phyloP scores from a whole-genome alignment of 192 early-diverging fungal genomes.

The Backusella sp. region DNA sequence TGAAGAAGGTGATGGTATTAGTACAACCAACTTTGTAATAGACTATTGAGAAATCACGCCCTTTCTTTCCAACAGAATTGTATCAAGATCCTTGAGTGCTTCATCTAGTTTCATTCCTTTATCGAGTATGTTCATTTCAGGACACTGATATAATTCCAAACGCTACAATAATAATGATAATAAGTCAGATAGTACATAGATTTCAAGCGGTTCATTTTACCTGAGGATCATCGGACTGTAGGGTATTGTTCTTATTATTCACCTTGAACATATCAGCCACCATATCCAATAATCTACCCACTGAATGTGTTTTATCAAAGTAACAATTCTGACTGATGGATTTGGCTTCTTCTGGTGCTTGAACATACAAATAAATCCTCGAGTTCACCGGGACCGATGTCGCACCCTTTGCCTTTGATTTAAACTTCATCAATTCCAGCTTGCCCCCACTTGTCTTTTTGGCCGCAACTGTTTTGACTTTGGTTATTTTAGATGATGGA shows the following conservation, averaged over 20 bases:
- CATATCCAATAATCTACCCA: conserved; percentile 11
- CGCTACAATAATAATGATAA: conserved; percentile 2
- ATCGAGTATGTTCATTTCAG: conserved; percentile 8
- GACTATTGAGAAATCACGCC: background rate
- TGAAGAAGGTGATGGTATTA: too few species aligned
- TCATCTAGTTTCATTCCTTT: conserved; percentile 1
- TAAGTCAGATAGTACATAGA: background rate
- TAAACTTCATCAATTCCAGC: conserved; percentile 19
- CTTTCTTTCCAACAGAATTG: conserved; percentile 17
- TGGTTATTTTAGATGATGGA: background rate
- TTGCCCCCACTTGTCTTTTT: background rate
- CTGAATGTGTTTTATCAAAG: conserved; percentile 13
- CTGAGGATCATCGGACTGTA: background rate
- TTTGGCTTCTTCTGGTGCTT: background rate
- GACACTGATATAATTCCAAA: conserved; percentile 2
- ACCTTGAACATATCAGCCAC: conserved; percentile 12
- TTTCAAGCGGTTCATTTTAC: background rate
- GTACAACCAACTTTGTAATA: background rate
- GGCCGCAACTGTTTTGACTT: background rate
- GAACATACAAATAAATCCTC: conserved; percentile 4
- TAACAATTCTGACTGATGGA: background rate
- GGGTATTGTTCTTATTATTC: conserved; percentile 7
- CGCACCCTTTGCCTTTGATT: conserved; percentile 15
- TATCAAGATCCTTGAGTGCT: background rate
- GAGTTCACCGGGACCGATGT: background rate